These are phyloP conservation scores for Ceriops tagal DNA, from an alignment of 345 rosid genomes.

Conservation along the genomic window DNA sequence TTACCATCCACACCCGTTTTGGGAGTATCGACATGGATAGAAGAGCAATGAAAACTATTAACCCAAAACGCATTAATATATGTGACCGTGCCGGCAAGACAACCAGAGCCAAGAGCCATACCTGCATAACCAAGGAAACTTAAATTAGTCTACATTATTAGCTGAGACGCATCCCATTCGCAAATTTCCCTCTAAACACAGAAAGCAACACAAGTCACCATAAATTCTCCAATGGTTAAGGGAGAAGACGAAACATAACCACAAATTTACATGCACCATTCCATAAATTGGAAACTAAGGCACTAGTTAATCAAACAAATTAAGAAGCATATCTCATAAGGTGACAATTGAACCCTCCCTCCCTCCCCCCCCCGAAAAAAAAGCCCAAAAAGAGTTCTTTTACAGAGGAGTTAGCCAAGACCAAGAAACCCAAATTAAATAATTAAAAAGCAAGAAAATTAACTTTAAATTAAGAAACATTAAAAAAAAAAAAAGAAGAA, in stretches of 20 bases:
- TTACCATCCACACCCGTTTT: conserved; percentile 66
- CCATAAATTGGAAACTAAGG: background rate
- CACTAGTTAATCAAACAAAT: no score
- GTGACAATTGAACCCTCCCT: background rate
- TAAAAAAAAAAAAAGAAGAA: background rate
- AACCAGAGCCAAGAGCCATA: conserved; percentile 89
- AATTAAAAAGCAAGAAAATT: background rate
- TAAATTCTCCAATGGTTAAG: no score
- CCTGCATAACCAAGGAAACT: conserved; percentile 42
- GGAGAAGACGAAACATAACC: background rate
- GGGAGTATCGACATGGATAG: conserved; percentile 76
- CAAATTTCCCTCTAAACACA: background rate
- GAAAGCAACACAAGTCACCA: background rate
- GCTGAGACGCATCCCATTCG: background rate
- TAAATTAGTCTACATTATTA: background rate
- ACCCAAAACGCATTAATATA: conserved; percentile 67
- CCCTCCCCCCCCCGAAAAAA: background rate
- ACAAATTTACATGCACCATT: background rate
- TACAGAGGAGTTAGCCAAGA: no score
- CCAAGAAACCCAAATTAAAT: no score
- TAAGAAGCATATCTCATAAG: background rate
- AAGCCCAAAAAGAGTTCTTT: background rate
- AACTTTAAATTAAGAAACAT: background rate
- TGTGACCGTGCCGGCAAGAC: conserved; percentile 83
- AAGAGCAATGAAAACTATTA: conserved; percentile 58